Conservation (phyloP, 2,329 filamentous ascomycete species). For the Talaromyces sp. region DNA sequence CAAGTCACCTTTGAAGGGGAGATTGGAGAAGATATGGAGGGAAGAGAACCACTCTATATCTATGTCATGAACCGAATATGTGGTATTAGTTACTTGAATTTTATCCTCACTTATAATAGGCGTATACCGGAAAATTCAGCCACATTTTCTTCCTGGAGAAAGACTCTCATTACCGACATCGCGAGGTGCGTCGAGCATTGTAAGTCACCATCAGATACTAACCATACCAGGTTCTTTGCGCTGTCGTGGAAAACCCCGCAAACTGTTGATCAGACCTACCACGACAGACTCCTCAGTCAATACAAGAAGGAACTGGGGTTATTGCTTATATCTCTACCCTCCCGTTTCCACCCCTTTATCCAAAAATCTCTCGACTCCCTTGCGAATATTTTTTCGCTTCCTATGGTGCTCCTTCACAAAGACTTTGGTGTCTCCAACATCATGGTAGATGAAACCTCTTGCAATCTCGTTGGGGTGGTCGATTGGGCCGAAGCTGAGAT, state of each 20-base stretch:
- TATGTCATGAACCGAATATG: too few species aligned
- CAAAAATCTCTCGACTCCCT: slow-evolving; percentile 27
- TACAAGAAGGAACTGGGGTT: slow-evolving; percentile 30
- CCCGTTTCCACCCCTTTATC: slow-evolving; percentile 32
- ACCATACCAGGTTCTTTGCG: slow-evolving; percentile 36
- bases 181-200: slow-evolving; percentile 21
- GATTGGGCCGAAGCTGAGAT: too few species aligned
- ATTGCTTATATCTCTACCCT: slow-evolving; percentile 30
- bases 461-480: too few species aligned
- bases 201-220: slow-evolving; percentile 10
- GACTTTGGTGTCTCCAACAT: too few species aligned
- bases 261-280: slow-evolving; percentile 23
- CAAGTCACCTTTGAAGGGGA: too few species aligned
- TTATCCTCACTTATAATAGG: slow-evolving; percentile 30
- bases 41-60: too few species aligned
- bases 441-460: too few species aligned
- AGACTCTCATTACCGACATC: slow-evolving; percentile 33
- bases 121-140: slow-evolving; percentile 31
- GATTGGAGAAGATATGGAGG: too few species aligned
- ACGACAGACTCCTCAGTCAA: slow-evolving; percentile 20
- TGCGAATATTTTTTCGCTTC: too few species aligned
- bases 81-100: slow-evolving; percentile 36
- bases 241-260: slow-evolving; percentile 36
- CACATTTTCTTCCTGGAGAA: slow-evolving; percentile 29
- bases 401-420: too few species aligned